Evolutionary conservation across 176 grass and related monocot genomes (phyloP).

Genomic region (Musa troglodytarum): DNA sequence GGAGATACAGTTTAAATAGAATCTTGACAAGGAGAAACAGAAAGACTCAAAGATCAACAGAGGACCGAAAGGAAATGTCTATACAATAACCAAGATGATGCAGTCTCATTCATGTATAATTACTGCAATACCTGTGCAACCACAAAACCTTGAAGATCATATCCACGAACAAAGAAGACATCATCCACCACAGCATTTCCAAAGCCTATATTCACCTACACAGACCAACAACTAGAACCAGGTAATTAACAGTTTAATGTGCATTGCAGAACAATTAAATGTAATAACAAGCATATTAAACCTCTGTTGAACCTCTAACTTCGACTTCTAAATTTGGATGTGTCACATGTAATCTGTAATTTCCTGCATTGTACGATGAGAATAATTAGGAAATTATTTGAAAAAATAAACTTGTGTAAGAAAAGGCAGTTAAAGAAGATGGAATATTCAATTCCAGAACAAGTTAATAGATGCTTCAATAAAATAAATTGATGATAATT

Average conservation of each 20-base stretch:
- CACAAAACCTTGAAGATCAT: constrained; percentile 76
- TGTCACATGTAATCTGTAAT: constrained; percentile 64
- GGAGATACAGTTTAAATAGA: not conserved
- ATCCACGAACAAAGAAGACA: constrained; percentile 82
- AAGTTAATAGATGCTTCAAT: not conserved
- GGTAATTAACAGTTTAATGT: constrained; percentile 10
- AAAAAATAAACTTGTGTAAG: not conserved
- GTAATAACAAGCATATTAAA: constrained; percentile 27
- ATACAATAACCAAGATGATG: constrained; percentile 10
- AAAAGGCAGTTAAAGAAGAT: not conserved
- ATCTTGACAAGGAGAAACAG: not conserved
- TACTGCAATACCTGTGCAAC: constrained; percentile 69
- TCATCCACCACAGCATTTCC: constrained; percentile 72
- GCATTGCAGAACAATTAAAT: constrained; percentile 7
- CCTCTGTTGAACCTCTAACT: constrained; percentile 63
- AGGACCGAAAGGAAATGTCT: constrained; percentile 2
- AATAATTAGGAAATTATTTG: not conserved
- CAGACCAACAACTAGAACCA: constrained; percentile 25
- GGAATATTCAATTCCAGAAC: not conserved
- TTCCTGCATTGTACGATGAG: constrained; percentile 32
- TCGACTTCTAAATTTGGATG: constrained; percentile 80
- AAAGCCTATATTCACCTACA: constrained; percentile 78
- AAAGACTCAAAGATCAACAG: not conserved
- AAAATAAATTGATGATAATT: not conserved
- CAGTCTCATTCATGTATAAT: not conserved